Conservation (phyloP, 2,329 filamentous ascomycete genomes). For the Geosmithia flava region DNA sequence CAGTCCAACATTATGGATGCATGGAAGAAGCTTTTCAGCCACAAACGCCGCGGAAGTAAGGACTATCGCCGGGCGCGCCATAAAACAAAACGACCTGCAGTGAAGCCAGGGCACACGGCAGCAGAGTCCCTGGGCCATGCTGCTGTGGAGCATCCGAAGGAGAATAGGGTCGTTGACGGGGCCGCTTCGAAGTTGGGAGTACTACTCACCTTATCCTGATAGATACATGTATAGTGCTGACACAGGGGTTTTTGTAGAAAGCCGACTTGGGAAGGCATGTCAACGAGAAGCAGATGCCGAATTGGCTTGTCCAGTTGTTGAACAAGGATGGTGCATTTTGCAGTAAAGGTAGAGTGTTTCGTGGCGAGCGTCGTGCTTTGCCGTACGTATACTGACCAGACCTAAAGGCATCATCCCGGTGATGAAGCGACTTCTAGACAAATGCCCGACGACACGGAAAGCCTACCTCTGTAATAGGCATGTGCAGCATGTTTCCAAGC, state of each 20-base stretch:
- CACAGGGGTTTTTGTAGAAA: slow-evolving; percentile 21
- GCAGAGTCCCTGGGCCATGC: not conserved
- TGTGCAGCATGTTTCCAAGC: slow-evolving; percentile 70
- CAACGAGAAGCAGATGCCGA: slow-evolving; percentile 63
- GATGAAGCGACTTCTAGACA: slow-evolving; percentile 49
- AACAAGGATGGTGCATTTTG: slow-evolving; percentile 43
- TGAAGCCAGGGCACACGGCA: not conserved
- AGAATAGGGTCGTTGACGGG: not conserved
- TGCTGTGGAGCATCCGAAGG: not conserved
- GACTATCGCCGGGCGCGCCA: not conserved
- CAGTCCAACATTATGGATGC: slow-evolving; percentile 11
- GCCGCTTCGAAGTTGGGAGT: not conserved
- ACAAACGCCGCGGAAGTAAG: not conserved
- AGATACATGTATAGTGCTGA: not conserved
- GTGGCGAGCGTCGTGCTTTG: no score
- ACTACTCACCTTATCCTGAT: not conserved
- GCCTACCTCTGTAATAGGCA: slow-evolving; percentile 71
- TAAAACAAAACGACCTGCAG: not conserved
- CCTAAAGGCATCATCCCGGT: slow-evolving; percentile 46
- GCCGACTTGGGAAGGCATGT: slow-evolving; percentile 60
- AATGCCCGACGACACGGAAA: slow-evolving; percentile 47
- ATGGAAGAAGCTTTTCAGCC: slow-evolving; percentile 15
- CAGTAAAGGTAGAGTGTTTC: slow-evolving; percentile 29
- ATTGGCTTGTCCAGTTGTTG: slow-evolving; percentile 51
- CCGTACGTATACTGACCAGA: slow-evolving; percentile 22